Evolutionary conservation across 176 grass and related monocot genomes (phyloP).

Genomic region (Oryza punctata): DNA sequence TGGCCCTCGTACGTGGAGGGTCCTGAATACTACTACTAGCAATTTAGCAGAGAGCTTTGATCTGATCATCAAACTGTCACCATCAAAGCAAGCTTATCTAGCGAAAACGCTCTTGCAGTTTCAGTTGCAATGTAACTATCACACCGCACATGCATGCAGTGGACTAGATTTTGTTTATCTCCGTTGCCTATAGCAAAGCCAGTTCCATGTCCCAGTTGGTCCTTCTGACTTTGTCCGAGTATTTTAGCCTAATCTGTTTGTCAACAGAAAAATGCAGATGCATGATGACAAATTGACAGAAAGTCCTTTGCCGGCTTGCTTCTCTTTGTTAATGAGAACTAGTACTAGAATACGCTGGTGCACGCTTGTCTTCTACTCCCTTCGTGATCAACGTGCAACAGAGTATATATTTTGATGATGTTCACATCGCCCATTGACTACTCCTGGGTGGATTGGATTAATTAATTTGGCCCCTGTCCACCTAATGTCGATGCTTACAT

Average conservation of each 20-base stretch:
- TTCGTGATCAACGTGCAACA: slow-evolving; percentile 1
- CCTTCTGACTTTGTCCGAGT: too few relatives aligned
- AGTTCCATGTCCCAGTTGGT: background rate
- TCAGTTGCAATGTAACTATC: background rate
- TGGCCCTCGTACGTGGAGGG: too few relatives aligned
- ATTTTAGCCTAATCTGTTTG: background rate
- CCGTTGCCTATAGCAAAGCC: background rate
- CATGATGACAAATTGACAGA: background rate
- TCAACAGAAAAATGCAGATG: background rate
- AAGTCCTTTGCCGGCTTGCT: too few relatives aligned
- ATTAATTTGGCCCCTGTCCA: too few relatives aligned
- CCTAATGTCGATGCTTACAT: background rate
- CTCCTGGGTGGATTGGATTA: background rate
- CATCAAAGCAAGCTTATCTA: too few relatives aligned
- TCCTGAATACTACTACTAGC: too few relatives aligned
- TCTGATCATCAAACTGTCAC: too few relatives aligned
- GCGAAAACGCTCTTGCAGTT: too few relatives aligned
- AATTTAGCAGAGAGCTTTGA: too few relatives aligned
- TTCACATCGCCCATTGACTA: background rate
- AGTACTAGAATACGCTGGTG: background rate
- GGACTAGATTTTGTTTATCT: background rate
- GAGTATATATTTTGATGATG: background rate
- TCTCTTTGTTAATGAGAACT: background rate
- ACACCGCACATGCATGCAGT: background rate
- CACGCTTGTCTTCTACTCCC: background rate